Evolutionary conservation across 176 grass and related monocot species (phyloP), one percentile per base, ranked within the genome.

Genomic region (Juncus inflexus): DNA sequence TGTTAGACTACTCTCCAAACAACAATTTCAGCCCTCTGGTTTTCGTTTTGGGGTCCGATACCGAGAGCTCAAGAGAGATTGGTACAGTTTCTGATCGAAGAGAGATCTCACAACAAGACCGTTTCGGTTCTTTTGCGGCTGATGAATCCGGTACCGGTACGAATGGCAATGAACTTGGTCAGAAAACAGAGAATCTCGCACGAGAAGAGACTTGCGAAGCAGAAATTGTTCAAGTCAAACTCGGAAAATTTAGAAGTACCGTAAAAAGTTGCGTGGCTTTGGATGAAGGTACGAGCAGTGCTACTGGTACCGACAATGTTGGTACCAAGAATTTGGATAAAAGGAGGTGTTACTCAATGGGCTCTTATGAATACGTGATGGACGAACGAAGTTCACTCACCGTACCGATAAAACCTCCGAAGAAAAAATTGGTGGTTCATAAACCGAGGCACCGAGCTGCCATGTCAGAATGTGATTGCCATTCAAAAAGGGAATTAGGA

Each of bases 281-380:
- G 53, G 59, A 63, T 0, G 83, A 83, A 73, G 81, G 69, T 1
- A 58, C 19, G 15, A 56, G 66, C 35, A 69, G 40, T 4, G 66
- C 7, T 67, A 39, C 42, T 9, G 40, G 9, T 60, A 72, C 54
- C 8, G 42, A 52, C 35, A 52, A 53, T 6, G 6, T 61, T 53
- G 64, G 67, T 64, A 61, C 52, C 63, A 47, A 38, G 1, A 75
- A 78, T 8, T 75, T 90, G 73, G 81, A 87, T 73, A 80, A 87
- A 56, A 76, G 91, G 49, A 89, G 91, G 40, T 96, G 91, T 60
- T 96, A 79, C 66, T 90, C 91, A 13, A 96, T 90, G 91, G 91
- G 91, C 3, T 79, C 84, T 12, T 90, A 90, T 64, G 91, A 96
- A 87, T 96, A 96, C 78, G 81, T 90, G 5, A 90, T 96, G 87